phyloP scores from a whole-genome alignment of 2,329 filamentous ascomycete genomes.

The Penicillium sp. region DNA sequence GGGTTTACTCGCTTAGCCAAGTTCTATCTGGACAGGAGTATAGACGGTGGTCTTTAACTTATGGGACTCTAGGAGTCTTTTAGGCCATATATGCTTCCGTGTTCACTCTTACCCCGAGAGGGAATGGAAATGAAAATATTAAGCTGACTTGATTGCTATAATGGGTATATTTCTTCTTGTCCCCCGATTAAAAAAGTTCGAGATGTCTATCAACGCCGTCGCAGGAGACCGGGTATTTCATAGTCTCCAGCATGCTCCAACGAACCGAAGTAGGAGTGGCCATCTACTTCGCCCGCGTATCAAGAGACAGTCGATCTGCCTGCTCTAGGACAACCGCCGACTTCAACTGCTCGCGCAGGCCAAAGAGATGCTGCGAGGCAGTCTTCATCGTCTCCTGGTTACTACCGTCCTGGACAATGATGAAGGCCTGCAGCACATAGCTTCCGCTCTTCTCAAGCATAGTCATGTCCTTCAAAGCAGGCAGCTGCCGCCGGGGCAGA shows the following conservation, averaged over 20 bases:
- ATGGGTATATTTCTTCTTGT: constrained; percentile 6
- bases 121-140: not conserved
- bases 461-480: constrained; percentile 47
- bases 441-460: constrained; percentile 57
- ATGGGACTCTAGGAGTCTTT: not conserved
- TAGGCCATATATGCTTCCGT: not conserved
- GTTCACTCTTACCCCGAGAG: too few species aligned
- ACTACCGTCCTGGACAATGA: constrained; percentile 57
- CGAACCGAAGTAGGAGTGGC: not conserved
- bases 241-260: not conserved
- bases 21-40: not conserved
- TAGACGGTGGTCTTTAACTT: not conserved
- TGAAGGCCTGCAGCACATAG: constrained; percentile 59
- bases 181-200: not conserved
- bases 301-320: constrained; percentile 59
- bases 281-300: constrained; percentile 58
- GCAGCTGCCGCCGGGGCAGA: constrained; percentile 41
- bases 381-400: constrained; percentile 55
- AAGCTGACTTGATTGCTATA: not conserved
- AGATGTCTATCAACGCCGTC: not conserved
- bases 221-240: not conserved
- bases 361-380: constrained; percentile 56
- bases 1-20: not conserved
- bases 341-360: constrained; percentile 56
- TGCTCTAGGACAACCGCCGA: constrained; percentile 56